Base-by-base conservation (phyloP, 352 stramenopile genomes). In the Phytophthora lateralis region DNA sequence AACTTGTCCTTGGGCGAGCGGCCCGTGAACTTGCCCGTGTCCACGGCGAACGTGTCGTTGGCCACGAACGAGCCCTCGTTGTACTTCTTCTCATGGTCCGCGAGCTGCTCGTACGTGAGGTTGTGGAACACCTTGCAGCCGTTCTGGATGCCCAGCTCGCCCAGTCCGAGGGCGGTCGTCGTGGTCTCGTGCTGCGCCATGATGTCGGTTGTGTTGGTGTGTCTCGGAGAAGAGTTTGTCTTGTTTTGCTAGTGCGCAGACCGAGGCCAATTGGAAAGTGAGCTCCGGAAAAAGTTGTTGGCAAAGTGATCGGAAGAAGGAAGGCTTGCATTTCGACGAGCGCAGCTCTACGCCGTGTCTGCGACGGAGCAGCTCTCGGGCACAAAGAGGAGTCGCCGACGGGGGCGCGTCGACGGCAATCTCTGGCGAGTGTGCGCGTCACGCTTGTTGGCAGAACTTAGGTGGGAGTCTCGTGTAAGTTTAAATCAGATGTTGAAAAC, bases 1-100 rank as follows among this genome's bases (percentile, higher is more conserved):
- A 93, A 99, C 79, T 99, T 99, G 84, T 99, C 97, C 84, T 98
- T 98, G 58, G 97, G 97, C 69, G 94, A 99, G 55, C 97, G 93
- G 62, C 97, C 97, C n/a, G 97, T 99, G 82, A 98, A 99, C 75
- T 98, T 98, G 66, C 97, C 97, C 46, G 97, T 99, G 76, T 99
- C 96, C 45, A 99, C 96, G 43, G 89, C 89, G 75, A 98, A 99
- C 42, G 96, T 98, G 65, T 93, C 91, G 47, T 94, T 92, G 44
- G 89, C 90, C 55, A 98, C 77, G 47, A 96, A 88, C 63, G 78
- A 53, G 61, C 89, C 81, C 79, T 99, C 96, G 27, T 95, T 92
- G 84, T 98, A 98, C 35, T 78, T 73, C 26, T 94, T 79, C 84
- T 99, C 96, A 71, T 99, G 96, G 62, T 98, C 77, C 47, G 90